These are phyloP conservation scores for Dimocarpus longan DNA, from an alignment of 345 rosid genomes.

Conservation along the genomic window DNA sequence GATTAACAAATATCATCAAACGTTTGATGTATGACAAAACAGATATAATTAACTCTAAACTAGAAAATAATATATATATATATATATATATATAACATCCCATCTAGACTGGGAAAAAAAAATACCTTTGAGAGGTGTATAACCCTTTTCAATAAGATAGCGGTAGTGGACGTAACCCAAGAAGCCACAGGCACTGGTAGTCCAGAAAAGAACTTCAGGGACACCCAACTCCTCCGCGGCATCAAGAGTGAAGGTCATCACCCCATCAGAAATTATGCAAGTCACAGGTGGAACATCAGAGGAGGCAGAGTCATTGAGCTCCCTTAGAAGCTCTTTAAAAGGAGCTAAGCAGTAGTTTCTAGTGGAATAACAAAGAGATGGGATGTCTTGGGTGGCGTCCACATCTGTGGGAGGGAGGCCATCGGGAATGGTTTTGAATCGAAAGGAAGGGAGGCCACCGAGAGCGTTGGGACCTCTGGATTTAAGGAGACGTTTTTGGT, in stretches of 20 bases:
- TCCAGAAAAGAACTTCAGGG: constrained; percentile 44
- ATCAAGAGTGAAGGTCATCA: constrained; percentile 45
- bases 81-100: too few relatives aligned
- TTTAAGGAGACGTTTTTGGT: constrained; percentile 43
- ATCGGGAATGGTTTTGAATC: constrained; percentile 44
- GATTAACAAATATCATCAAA: not conserved
- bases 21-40: too few relatives aligned
- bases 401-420: constrained; percentile 41
- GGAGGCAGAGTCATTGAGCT: constrained; percentile 28
- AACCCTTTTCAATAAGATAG: constrained; percentile 36
- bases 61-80: too few relatives aligned
- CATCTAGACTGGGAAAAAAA: too few relatives aligned
- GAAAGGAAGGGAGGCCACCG: constrained; percentile 42
- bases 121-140: constrained; percentile 48
- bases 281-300: constrained; percentile 31
- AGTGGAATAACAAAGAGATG: constrained; percentile 43
- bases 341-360: constrained; percentile 30
- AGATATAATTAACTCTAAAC: not conserved
- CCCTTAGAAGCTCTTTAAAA: constrained; percentile 34
- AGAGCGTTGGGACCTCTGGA: constrained; percentile 38
- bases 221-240: constrained; percentile 42
- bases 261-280: constrained; percentile 48
- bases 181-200: constrained; percentile 45
- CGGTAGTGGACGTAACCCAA: constrained; percentile 28
- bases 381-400: constrained; percentile 48